phyloP scores from a whole-genome alignment of 345 rosid species.

The Pugionium cornutum region DNA sequence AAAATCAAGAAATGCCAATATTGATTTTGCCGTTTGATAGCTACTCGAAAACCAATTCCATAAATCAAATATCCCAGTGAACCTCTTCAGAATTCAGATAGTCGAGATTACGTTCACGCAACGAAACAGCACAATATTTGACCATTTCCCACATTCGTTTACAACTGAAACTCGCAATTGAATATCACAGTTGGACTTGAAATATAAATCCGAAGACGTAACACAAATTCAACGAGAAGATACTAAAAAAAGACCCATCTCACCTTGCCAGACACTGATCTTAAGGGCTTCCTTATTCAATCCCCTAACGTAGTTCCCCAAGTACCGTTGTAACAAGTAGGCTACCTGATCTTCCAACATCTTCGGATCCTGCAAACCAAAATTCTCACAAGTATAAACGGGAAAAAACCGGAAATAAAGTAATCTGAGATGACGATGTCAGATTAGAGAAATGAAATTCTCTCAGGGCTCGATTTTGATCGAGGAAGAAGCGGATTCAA shows the following conservation, averaged over 20 bases:
- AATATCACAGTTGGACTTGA: background rate
- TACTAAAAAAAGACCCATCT: background rate
- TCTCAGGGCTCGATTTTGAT: conserved; percentile 8
- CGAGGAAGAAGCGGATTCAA: conserved; percentile 28
- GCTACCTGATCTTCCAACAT: conserved; percentile 99
- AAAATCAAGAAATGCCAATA: conserved; percentile 5
- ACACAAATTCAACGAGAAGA: background rate
- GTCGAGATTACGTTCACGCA: background rate
- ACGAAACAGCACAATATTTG: conserved; percentile 6
- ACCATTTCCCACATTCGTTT: conserved; percentile 13
- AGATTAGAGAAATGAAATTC: conserved; percentile 12
- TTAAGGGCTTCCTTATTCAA: conserved; percentile 93
- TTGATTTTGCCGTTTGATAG: conserved; percentile 11
- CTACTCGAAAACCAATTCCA: conserved; percentile 7
- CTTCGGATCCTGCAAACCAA: conserved; percentile 36
- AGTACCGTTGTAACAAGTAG: conserved; percentile 73
- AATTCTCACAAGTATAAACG: conserved; percentile 11
- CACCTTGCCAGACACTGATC: conserved; percentile 98
- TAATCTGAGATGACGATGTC: conserved; percentile 6
- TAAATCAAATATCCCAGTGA: conserved; percentile 1
- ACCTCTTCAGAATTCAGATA: conserved; percentile 3
- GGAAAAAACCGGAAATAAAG: background rate
- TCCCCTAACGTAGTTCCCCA: conserved; percentile 89
- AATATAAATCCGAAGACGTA: background rate
- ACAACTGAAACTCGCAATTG: conserved; percentile 7